phyloP scores from a whole-genome alignment of 2,329 filamentous ascomycete species.

The Penicillium expansum region DNA sequence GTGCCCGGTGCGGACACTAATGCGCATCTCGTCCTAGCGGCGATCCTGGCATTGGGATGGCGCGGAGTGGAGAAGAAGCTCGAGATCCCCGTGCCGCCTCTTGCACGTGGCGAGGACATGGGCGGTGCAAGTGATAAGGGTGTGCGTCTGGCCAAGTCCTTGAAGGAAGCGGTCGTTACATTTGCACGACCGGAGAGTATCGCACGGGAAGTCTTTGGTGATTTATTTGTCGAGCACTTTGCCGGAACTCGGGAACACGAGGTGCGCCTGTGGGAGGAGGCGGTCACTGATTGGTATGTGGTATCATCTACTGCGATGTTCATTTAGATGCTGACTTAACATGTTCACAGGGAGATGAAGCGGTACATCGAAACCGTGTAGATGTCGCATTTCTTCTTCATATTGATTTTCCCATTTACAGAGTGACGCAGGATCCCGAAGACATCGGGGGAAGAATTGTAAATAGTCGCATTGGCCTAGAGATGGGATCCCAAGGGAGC shows the following conservation, averaged over 20 bases:
- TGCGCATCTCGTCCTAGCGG: constrained; percentile 79
- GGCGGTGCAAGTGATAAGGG: constrained; percentile 70
- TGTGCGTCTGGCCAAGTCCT: constrained; percentile 72
- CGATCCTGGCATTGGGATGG: constrained; percentile 85
- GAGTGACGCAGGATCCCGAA: not conserved
- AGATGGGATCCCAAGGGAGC: not conserved
- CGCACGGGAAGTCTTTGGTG: constrained; percentile 89
- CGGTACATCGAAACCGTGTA: constrained; percentile 76
- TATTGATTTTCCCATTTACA: not conserved
- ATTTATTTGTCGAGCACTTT: constrained; percentile 95
- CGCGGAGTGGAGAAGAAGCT: constrained; percentile 90
- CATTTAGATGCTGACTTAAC: constrained; percentile 15
- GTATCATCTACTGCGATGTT: not conserved
- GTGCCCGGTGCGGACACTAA: constrained; percentile 95
- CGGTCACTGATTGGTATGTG: constrained; percentile 91
- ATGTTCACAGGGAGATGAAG: constrained; percentile 63
- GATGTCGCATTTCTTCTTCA: not conserved
- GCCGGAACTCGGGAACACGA: constrained; percentile 91
- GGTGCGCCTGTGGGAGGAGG: constrained; percentile 86
- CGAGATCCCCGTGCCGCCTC: constrained; percentile 73
- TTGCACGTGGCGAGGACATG: constrained; percentile 81
- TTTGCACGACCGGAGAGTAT: constrained; percentile 78
- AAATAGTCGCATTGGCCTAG: constrained; percentile 5
- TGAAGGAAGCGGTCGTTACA: constrained; percentile 77
- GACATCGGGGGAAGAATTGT: not conserved